A percentile compares a stretch with the other conserved stretches of the same genome.
These are phyloP conservation scores for Beta vulgaris DNA, from an alignment of 148 eudicot genomes.

Conservation along the genomic window DNA sequence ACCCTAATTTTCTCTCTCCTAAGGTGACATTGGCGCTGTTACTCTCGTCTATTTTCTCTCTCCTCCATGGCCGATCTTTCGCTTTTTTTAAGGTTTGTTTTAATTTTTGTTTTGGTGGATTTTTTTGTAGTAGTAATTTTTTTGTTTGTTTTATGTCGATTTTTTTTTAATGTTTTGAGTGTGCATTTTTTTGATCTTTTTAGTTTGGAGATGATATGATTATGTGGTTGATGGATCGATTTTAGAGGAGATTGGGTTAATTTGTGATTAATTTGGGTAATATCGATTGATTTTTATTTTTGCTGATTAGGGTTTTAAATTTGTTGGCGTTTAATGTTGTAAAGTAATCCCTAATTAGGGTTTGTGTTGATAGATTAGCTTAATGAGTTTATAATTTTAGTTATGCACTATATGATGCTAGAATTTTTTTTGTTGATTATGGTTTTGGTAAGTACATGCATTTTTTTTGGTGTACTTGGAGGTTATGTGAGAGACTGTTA, in stretches of 20 bases:
- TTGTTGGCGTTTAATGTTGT: background rate
- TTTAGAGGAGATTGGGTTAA: background rate
- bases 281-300: background rate
- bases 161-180: background rate
- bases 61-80: conserved; percentile 7
- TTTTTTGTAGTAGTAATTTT: background rate
- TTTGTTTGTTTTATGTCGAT: background rate
- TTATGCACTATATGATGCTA: background rate
- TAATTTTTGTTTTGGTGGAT: background rate
- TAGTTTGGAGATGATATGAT: background rate
- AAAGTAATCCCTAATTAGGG: background rate
- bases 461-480: no score
- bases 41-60: background rate
- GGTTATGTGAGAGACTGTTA: no score
- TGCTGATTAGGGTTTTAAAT: conserved; percentile 9
- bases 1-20: background rate
- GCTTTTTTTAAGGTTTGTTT: background rate
- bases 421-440: background rate
- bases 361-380: background rate
- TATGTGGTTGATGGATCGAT: background rate
- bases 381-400: background rate
- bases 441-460: background rate
- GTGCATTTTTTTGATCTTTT: background rate
- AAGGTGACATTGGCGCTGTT: conserved; percentile 6
- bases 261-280: background rate